phyloP scores from a whole-genome alignment of 129 eudicot genomes.

The Mikania micrantha region DNA sequence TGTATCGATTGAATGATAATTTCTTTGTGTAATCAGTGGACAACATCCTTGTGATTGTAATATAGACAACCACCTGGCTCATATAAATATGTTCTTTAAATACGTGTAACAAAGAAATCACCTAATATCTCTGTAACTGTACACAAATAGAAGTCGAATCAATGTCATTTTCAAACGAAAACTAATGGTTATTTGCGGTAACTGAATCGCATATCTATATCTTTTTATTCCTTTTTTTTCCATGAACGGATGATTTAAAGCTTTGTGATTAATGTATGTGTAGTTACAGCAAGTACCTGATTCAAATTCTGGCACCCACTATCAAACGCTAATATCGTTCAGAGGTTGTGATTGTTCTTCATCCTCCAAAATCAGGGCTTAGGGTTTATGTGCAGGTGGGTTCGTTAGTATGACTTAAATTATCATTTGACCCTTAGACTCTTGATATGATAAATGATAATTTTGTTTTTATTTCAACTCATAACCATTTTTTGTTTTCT shows the following conservation, averaged over 20 bases:
- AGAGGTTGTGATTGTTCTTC: background rate
- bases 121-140: background rate
- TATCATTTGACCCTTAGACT: slow-evolving; percentile 3
- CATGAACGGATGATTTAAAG: background rate
- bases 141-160: background rate
- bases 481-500: too few relatives aligned
- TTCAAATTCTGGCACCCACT: slow-evolving; percentile 13
- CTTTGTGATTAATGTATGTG: background rate
- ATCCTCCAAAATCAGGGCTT: slow-evolving; percentile 16
- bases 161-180: background rate
- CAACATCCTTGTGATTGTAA: slow-evolving; percentile 29
- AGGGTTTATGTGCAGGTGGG: slow-evolving; percentile 16
- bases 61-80: background rate
- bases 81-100: background rate
- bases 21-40: slow-evolving; percentile 38
- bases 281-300: background rate
- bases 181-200: background rate
- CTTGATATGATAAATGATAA: background rate
- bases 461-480: too few relatives aligned
- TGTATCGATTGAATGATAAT: slow-evolving; percentile 48
- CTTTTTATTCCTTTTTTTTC: background rate
- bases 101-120: background rate
- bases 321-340: slow-evolving; percentile 4
- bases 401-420: background rate
- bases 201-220: background rate